Base-by-base conservation (phyloP, 176 grass and related monocot species). In the Eragrostis curvula region DNA sequence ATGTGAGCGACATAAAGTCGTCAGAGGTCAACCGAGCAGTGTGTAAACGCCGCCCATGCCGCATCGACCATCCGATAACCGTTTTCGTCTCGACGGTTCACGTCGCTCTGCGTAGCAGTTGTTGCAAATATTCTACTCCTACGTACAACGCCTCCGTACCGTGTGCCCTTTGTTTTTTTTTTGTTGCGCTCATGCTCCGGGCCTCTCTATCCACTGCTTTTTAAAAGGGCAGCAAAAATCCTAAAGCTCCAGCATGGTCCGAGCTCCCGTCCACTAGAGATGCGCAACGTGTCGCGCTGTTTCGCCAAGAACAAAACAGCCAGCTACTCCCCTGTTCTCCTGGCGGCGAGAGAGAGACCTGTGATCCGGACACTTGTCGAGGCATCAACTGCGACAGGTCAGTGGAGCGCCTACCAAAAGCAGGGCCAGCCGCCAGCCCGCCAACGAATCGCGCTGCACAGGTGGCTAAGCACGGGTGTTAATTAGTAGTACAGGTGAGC, bases 331-430 rank as follows among this genome's bases (percentile, higher is more conserved):
- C 18, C 36, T 0, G 21, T 68, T 75, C 21, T 24, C 39, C 44
- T 24, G 51, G 51, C 14, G 45, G 81, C 55, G 16, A 28, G 18
- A 23, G 28, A 7, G 20, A 21, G 2, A 55, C 66, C 61, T 45
- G 68, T 68, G 69, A 14, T 12, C 66, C 9, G 28, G 73, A 84
- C 44, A 85, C 87, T 36, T 64, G 87, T 81, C 70, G 77, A 81
- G 0, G 70, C 36, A 3, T 10, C 62, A 75, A 47, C 62, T 14
- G 45, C 6, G 64, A 56, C 77, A 77, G 87, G 71, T 74, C 49
- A 52, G 1, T 9, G 4, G 36, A 53, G 28, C 3, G 46, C 61
- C 41, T 67, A 36, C 49, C 39, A 23, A 40, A 62, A 60, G 39
- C 20, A 48, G 27, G 32, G 24, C 10, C 32, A 29, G 75, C 23